Evolutionary conservation across 805 yeast genomes (phyloP).

Genomic region (Candida anglica): DNA sequence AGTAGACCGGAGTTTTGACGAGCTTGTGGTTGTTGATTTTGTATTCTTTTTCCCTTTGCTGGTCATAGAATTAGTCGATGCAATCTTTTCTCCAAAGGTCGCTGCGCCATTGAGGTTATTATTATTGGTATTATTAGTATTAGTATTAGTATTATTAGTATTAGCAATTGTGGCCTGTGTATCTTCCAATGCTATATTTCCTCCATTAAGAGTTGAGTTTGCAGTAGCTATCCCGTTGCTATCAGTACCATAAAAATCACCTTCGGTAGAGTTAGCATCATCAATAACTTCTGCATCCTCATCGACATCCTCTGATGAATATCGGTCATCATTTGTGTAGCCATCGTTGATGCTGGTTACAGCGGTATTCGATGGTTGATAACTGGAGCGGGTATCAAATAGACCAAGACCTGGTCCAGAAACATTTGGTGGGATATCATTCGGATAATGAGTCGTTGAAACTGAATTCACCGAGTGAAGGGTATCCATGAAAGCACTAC

Average conservation of each 20-base stretch:
- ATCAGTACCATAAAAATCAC: slow-evolving; percentile 15
- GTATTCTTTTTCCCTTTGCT: slow-evolving; percentile 22
- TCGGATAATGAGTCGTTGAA: neutral
- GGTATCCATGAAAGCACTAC: slow-evolving; percentile 2
- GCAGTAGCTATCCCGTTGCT: slow-evolving; percentile 2
- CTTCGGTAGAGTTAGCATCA: slow-evolving; percentile 28
- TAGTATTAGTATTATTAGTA: neutral
- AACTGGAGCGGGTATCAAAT: slow-evolving; percentile 7
- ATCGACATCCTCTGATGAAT: slow-evolving; percentile 21
- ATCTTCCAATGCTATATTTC: neutral
- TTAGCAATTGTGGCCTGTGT: slow-evolving; percentile 2
- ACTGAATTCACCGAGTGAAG: slow-evolving; percentile 1
- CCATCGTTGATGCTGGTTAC: slow-evolving; percentile 16
- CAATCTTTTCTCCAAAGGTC: neutral
- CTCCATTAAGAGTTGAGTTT: slow-evolving; percentile 3
- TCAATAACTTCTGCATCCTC: slow-evolving; percentile 16
- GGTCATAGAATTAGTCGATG: slow-evolving; percentile 7
- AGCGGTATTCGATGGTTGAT: slow-evolving; percentile 8
- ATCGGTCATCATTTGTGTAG: slow-evolving; percentile 21
- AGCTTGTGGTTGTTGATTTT: slow-evolving; percentile 26
- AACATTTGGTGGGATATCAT: neutral
- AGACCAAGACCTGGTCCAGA: slow-evolving; percentile 11
- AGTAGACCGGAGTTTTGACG: slow-evolving; percentile 55
- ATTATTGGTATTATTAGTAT: slow-evolving; percentile 10
- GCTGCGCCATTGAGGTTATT: too few relatives aligned